A percentile compares a stretch with the other conserved stretches of the same genome.
phyloP scores from a whole-genome alignment of 108 stramenopile genomes.

The Cyclostephanos tholiformis region DNA sequence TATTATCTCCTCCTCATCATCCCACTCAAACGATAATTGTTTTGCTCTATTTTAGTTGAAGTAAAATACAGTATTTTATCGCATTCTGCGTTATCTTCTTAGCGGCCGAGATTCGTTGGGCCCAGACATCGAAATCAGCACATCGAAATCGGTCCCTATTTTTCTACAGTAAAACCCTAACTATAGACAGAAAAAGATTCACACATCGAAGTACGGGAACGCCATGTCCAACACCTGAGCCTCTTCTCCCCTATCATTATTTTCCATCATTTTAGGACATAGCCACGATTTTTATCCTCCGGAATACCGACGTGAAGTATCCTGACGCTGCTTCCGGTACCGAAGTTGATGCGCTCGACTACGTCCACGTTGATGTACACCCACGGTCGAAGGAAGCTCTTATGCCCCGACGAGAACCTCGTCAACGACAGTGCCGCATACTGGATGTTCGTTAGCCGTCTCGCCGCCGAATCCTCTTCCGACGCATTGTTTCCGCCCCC shows the following conservation, averaged over 20 bases:
- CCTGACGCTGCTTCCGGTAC: constrained; percentile 56
- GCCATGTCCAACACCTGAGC: neutral
- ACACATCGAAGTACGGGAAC: no score
- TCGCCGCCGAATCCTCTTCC: constrained; percentile 1
- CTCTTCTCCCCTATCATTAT: neutral
- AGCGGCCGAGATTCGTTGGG: no score
- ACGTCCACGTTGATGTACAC: constrained; percentile 58
- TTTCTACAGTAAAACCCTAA: no score
- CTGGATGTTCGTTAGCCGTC: constrained; percentile 28
- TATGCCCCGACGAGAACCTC: constrained; percentile 1
- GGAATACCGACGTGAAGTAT: constrained; percentile 56
- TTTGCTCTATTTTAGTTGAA: no score
- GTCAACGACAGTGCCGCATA: constrained; percentile 16
- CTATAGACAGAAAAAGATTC: neutral
- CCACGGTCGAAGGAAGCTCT: constrained; percentile 54
- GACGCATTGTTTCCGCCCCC: neutral
- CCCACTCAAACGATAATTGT: no score
- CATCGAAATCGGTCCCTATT: no score
- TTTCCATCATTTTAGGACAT: constrained; percentile 18
- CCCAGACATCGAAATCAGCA: no score
- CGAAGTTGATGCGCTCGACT: constrained; percentile 75
- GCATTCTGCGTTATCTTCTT: no score
- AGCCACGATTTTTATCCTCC: constrained; percentile 50
- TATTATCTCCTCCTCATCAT: no score
- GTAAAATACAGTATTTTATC: no score